These are phyloP conservation scores for Alternaria sp. DNA, from an alignment of 2,329 filamentous ascomycete genomes.

Conservation along the genomic window DNA sequence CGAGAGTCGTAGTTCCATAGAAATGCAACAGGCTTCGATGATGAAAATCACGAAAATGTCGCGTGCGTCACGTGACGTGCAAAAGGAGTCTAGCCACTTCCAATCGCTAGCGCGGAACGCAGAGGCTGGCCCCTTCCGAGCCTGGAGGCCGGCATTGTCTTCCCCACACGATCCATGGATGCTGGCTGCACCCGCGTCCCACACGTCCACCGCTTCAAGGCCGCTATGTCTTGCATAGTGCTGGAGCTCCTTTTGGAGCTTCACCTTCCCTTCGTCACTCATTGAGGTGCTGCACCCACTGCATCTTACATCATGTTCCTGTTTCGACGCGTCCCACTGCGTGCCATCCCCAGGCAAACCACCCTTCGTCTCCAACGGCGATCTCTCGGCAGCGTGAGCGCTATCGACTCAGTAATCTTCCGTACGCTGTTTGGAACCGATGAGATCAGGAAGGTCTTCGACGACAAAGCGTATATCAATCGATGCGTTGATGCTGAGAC, in stretches of 20 bases:
- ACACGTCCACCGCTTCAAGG: slow-evolving; percentile 19
- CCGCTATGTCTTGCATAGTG: slow-evolving; percentile 14
- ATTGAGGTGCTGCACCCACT: slow-evolving; percentile 7
- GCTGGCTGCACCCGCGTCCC: slow-evolving; percentile 18
- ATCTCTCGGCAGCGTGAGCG: slow-evolving; percentile 40
- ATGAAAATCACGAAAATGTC: background rate
- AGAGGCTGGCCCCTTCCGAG: slow-evolving; percentile 2
- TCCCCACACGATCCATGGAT: slow-evolving; percentile 33
- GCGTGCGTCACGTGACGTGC: background rate
- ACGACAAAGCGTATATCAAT: slow-evolving; percentile 57
- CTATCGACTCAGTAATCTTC: slow-evolving; percentile 59
- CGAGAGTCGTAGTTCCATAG: slow-evolving; percentile 28
- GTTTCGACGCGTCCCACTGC: slow-evolving; percentile 32
- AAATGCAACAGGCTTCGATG: background rate
- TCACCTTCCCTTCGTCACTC: slow-evolving; percentile 6
- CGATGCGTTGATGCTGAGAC: slow-evolving; percentile 60
- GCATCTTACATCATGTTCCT: slow-evolving; percentile 34
- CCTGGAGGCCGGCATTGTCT: slow-evolving; percentile 11
- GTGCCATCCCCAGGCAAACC: slow-evolving; percentile 22
- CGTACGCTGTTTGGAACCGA: slow-evolving; percentile 60
- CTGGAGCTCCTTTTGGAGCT: slow-evolving; percentile 9
- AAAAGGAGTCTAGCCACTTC: background rate
- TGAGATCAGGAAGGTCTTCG: slow-evolving; percentile 59
- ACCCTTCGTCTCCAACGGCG: slow-evolving; percentile 26
- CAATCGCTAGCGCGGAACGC: background rate